phyloP scores from a whole-genome alignment of 1,284 basidiomycete species.

The Fomitopsis betulina region DNA sequence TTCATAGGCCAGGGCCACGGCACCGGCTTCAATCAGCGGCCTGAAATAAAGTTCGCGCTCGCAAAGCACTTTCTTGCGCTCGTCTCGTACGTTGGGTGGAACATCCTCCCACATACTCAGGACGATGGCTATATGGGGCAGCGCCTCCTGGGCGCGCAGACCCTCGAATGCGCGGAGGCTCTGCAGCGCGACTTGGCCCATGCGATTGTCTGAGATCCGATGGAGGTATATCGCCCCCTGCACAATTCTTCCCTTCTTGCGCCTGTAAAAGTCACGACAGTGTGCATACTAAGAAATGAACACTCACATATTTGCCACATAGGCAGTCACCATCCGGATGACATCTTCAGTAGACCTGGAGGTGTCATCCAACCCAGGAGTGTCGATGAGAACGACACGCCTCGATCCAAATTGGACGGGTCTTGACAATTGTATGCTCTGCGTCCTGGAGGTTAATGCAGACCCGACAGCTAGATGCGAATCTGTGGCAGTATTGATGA shows the following conservation, averaged over 20 bases:
- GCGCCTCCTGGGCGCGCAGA: conserved; percentile 12
- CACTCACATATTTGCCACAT: conserved; percentile 9
- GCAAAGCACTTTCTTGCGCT: conserved; percentile 14
- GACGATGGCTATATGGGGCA: conserved; percentile 36
- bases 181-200: conserved; percentile 11
- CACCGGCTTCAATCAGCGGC: conserved; percentile 16
- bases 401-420: conserved; percentile 22
- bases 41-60: conserved; percentile 16
- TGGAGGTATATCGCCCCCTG: conserved; percentile 16
- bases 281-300: not conserved
- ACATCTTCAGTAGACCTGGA: conserved; percentile 28
- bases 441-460: conserved; percentile 15
- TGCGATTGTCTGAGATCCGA: conserved; percentile 16
- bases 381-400: conserved; percentile 28
- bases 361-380: conserved; percentile 34
- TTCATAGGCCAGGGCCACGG: not conserved
- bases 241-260: not conserved
- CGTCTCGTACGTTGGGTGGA: conserved; percentile 14
- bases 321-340: conserved; percentile 13
- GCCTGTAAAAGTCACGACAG: conserved; percentile 3
- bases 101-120: conserved; percentile 51
- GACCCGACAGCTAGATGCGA: conserved; percentile 13
- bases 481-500: conserved; percentile 19
- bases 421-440: conserved; percentile 10
- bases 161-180: conserved; percentile 14